Conservation (phyloP, 129 eudicot genomes). For the Pittosporum tobira region DNA sequence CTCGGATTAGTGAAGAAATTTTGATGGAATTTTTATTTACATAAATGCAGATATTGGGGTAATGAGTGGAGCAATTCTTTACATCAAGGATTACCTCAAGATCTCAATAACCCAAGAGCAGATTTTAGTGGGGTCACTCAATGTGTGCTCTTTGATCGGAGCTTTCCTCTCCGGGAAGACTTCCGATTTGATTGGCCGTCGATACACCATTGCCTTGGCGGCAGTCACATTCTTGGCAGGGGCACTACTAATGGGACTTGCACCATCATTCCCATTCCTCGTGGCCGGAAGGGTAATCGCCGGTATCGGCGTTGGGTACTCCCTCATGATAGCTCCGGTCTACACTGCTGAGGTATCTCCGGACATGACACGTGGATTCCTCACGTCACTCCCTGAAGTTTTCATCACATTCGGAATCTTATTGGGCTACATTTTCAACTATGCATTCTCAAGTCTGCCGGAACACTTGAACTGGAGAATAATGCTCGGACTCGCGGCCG, state of each 20-base stretch:
- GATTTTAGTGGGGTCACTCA: conserved; percentile 60
- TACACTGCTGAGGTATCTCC: conserved; percentile 86
- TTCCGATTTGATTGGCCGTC: conserved; percentile 74
- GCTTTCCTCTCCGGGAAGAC: conserved; percentile 72
- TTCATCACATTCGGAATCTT: conserved; percentile 66
- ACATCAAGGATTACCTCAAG: conserved; percentile 48
- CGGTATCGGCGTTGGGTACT: conserved; percentile 85
- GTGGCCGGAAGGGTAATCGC: conserved; percentile 75
- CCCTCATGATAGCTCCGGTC: conserved; percentile 87
- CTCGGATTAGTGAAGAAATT: not conserved
- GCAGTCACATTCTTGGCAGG: conserved; percentile 63
- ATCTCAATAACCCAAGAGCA: conserved; percentile 53
- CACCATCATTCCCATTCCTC: conserved; percentile 51
- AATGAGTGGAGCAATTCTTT: conserved; percentile 84
- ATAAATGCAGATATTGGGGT: conserved; percentile 66
- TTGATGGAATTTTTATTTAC: conserved; percentile 11
- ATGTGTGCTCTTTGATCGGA: conserved; percentile 65
- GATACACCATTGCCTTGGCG: conserved; percentile 75
- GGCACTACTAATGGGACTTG: conserved; percentile 73
- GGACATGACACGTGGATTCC: conserved; percentile 69
- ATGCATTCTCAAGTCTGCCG: conserved; percentile 40
- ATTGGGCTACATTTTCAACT: conserved; percentile 55
- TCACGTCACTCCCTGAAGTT: conserved; percentile 78
- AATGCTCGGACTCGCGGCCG: conserved; percentile 70
- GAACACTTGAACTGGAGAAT: conserved; percentile 52